A percentile compares a stretch with the other conserved stretches of the same genome.
These are phyloP conservation scores for Xylariaceae sp. DNA, from an alignment of 2,329 filamentous ascomycete species.

Conservation along the genomic window DNA sequence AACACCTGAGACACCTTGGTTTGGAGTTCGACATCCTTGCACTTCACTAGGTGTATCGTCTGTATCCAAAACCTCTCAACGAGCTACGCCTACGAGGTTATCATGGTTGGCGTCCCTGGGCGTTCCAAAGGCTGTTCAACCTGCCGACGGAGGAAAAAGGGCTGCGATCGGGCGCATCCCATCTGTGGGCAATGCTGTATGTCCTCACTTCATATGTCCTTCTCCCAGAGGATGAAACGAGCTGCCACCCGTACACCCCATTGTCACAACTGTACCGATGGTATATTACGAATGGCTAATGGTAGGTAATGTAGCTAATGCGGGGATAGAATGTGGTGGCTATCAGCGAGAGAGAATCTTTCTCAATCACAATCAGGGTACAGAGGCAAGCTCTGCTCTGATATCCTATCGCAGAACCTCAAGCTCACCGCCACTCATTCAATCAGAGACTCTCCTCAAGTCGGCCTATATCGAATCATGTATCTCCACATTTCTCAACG, in stretches of 20 bases:
- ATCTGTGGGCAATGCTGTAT: slow-evolving; percentile 14
- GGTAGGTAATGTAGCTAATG: too few species aligned
- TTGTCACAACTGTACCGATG: background rate
- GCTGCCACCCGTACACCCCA: too few species aligned
- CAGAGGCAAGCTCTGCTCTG: slow-evolving; percentile 3
- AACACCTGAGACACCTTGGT: too few species aligned
- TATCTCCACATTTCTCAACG: slow-evolving; percentile 14
- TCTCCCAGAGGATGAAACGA: too few species aligned
- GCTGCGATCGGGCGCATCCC: slow-evolving; percentile 15
- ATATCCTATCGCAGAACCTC: slow-evolving; percentile 12
- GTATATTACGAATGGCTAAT: too few species aligned
- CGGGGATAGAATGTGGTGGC: slow-evolving; percentile 16
- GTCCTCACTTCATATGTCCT: too few species aligned
- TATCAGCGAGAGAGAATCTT: slow-evolving; percentile 17
- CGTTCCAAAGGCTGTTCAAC: slow-evolving; percentile 19
- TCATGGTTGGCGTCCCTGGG: slow-evolving; percentile 20
- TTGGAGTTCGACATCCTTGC: too few species aligned
- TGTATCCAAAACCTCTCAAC: too few species aligned
- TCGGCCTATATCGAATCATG: slow-evolving; percentile 18
- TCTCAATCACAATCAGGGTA: slow-evolving; percentile 14
- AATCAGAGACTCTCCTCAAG: background rate
- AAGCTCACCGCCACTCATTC: slow-evolving; percentile 4
- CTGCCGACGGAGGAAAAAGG: slow-evolving; percentile 18
- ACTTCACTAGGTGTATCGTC: too few species aligned
- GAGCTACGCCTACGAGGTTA: background rate